Conservation (phyloP, 2,329 filamentous ascomycete species). For the Dactylellina haptotyla region DNA sequence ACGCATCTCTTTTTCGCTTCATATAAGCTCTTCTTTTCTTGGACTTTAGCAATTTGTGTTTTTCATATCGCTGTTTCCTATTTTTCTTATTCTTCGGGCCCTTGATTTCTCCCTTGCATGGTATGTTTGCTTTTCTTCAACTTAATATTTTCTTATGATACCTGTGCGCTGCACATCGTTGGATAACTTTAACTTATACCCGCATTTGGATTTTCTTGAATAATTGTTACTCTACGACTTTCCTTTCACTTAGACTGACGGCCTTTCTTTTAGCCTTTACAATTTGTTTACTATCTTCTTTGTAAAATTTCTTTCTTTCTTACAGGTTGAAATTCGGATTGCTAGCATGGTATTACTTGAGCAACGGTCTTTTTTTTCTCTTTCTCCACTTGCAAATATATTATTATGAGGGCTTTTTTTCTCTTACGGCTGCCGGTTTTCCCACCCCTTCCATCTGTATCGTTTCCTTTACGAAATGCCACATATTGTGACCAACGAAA, state of each 20-base stretch:
- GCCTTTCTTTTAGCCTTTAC: conserved; percentile 15
- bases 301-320: conserved; percentile 7
- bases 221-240: not conserved
- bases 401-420: conserved; percentile 1
- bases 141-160: conserved; percentile 39
- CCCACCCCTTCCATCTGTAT: not conserved
- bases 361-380: not conserved
- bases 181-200: conserved; percentile 51
- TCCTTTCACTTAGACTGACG: conserved; percentile 23
- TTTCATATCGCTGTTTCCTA: not conserved
- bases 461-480: not conserved
- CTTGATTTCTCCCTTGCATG: conserved; percentile 4
- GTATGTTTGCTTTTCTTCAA: conserved; percentile 17
- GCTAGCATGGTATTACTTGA: conserved; percentile 4
- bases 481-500: not conserved
- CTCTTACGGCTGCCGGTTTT: not conserved
- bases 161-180: conserved; percentile 51
- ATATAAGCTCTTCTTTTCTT: not conserved
- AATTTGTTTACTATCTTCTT: not conserved
- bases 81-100: conserved; percentile 8
- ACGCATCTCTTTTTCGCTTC: not conserved
- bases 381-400: not conserved
- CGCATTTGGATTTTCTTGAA: conserved; percentile 23
- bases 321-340: not conserved
- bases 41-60: conserved; percentile 3